Percentiles rank a stretch among this genome's conserved stretches.
phyloP scores from a whole-genome alignment of 345 rosid genomes.

The Reutealis trisperma region DNA sequence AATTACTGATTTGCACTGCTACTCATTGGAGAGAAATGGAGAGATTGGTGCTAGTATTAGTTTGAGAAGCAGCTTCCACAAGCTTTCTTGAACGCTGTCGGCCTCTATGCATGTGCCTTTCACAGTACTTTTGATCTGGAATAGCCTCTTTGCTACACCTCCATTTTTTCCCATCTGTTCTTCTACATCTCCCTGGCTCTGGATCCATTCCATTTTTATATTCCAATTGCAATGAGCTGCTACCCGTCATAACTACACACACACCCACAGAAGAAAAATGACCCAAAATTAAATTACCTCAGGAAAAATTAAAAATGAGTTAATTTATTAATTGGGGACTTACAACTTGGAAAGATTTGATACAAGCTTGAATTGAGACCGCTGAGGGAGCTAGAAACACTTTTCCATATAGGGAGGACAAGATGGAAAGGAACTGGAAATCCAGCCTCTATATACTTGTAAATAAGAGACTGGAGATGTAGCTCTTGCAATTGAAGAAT shows the following conservation, averaged over 20 bases:
- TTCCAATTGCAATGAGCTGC: conserved; percentile 26
- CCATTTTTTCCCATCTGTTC: conserved; percentile 70
- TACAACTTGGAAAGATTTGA: conserved; percentile 41
- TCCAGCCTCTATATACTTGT: conserved; percentile 44
- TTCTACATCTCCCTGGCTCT: conserved; percentile 56
- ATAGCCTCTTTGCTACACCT: conserved; percentile 54
- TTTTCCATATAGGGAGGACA: conserved; percentile 47
- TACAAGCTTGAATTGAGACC: conserved; percentile 25
- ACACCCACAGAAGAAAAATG: neutral
- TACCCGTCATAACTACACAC: conserved; percentile 25
- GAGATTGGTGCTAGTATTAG: conserved; percentile 27
- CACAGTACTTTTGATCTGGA: conserved; percentile 50
- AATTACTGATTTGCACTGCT: neutral
- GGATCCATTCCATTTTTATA: conserved; percentile 37
- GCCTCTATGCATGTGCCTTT: conserved; percentile 53
- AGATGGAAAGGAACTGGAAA: conserved; percentile 48
- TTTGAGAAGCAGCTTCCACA: conserved; percentile 46
- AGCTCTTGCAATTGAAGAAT: conserved; percentile 51
- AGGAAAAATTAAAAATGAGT: neutral
- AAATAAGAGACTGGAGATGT: conserved; percentile 45
- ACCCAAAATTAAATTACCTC: neutral
- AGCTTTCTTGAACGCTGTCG: conserved; percentile 59
- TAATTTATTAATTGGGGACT: conserved; percentile 16
- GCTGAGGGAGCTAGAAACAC: conserved; percentile 29
- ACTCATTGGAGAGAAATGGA: conserved; percentile 34